Conservation (phyloP, 495 filamentous ascomycete genomes). For the Penicillium desertorum region DNA sequence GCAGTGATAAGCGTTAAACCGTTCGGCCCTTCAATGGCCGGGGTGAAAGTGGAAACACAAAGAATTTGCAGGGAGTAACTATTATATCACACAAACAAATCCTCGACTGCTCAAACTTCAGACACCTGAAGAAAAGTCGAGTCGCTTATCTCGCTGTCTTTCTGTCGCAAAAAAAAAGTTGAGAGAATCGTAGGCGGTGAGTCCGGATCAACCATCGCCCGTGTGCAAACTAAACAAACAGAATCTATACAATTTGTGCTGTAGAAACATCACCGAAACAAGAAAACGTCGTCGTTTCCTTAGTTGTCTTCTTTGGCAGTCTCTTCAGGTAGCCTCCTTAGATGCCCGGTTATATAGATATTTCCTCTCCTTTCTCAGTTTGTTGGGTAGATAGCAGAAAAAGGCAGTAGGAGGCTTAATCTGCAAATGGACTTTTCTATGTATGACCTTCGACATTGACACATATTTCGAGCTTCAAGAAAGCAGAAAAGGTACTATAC, state of each 20-base stretch:
- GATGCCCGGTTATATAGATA: no score
- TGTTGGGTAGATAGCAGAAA: no score
- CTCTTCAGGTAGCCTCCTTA: no score
- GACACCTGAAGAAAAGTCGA: constrained; percentile 15
- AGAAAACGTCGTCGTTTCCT: no score
- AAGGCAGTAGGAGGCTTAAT: no score
- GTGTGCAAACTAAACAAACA: constrained; percentile 40
- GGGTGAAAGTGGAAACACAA: neutral
- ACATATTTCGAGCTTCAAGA: no score
- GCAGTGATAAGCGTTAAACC: constrained; percentile 14
- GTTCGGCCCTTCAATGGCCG: constrained; percentile 5
- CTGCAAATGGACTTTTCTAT: no score
- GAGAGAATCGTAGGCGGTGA: constrained; percentile 41
- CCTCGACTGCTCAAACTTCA: constrained; percentile 12
- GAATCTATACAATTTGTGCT: neutral
- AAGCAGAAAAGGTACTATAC: no score
- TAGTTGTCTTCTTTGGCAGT: no score
- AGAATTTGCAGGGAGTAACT: neutral
- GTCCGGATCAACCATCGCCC: constrained; percentile 28
- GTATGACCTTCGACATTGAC: no score
- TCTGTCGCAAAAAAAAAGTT: constrained; percentile 32
- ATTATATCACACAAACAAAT: neutral
- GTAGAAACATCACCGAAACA: neutral
- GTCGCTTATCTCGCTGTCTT: constrained; percentile 21
- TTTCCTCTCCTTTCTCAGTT: no score